Evolutionary conservation across 2,329 filamentous ascomycete species (phyloP), one percentile per base, ranked within the genome.

Genomic region (Alternaria arborescens): DNA sequence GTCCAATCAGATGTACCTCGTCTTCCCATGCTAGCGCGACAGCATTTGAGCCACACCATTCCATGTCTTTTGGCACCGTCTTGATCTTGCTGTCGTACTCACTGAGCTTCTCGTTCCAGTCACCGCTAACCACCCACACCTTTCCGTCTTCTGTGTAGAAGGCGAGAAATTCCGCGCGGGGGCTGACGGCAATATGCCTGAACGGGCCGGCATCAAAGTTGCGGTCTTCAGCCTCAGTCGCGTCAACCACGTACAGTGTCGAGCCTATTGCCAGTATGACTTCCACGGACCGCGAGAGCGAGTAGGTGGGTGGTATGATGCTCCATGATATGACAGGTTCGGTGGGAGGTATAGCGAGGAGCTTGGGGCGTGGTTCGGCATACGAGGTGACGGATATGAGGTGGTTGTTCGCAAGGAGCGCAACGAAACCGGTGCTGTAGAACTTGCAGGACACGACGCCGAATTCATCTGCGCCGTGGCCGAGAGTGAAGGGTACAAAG

Each of bases 1-100:
- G 93, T 0, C 94, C 95, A 61, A 99, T 91, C 28, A 99, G 85
- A 74, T 97, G 95, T 4, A 99, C 90, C 78, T 99, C 95, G 74
- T 99, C 95, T 74, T 98, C 95, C 95, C 95, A 99, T 0, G 94
- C 94, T 70, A 99, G 88, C 28, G 97, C 88, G 4, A 95, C 91
- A 14, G 94, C 93, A 78, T 98, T 94, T 71, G 95, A 94, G 5
- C 95, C 95, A 77, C 95, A 99, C 95, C 95, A 99, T 71, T 95
- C 90, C 62, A 99, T 86, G 65, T 95, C 92, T 70, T 92, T 91
- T 4, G 95, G 95, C 1, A 90, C 85, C 5, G 93, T 97, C 77
- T 90, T 91, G 10, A 92, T 94, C 68, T 89, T 89, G 1, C 94
- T 94, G 72, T 97, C 89, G 75, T 98, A 94, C 79, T 98, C 94